Base-by-base conservation (phyloP, 2,329 filamentous ascomycete species). In the Clarireedia paspali region DNA sequence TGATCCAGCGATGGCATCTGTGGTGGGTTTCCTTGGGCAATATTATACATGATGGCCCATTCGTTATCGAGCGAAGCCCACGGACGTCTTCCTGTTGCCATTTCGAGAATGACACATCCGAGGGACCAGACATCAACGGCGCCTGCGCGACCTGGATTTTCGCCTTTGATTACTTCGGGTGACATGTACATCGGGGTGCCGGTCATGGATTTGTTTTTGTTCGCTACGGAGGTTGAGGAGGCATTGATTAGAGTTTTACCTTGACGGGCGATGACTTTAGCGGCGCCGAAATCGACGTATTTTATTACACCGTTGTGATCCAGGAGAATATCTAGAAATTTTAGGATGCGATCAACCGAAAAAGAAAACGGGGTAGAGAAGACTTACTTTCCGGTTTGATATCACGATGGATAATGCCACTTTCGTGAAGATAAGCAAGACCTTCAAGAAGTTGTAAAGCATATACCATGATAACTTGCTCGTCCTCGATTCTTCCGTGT, bases 121-220 rank as follows among this genome's bases (percentile, higher is more conserved):
- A 99, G 79, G 2, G 91, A 96, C 92, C 92, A 99, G 59, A 97
- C 85, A 68, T 99, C 92, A 46, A 95, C 90, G 3, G 91, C 86
- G 40, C 91, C 92, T 57, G 91, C 86, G 62, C 89, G 87, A 54
- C 88, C 88, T 12, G 84, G 76, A 69, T 84, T 85, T 62, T 91
- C 87, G 56, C 94, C 94, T 67, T 91, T 95, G 75, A 99, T 97
- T 42, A 96, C 90, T 75, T 99, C 94, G 5, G 94, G 94, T 6
- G 94, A 97, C 94, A 99, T 99, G 77, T 99, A 99, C 94, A 99
- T 99, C 2, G 94, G 94, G 10, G 94, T 99, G 64, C 94, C 94
- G 20, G 91, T 96, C 85, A 97, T 96, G 38, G 89, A 94, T 68
- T 91, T 88, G 72, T 95, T 91, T 49, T 86, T 81, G 65, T 82